Evolutionary conservation across 352 stramenopile genomes (phyloP).

Genomic region (Peronospora belbahrii): DNA sequence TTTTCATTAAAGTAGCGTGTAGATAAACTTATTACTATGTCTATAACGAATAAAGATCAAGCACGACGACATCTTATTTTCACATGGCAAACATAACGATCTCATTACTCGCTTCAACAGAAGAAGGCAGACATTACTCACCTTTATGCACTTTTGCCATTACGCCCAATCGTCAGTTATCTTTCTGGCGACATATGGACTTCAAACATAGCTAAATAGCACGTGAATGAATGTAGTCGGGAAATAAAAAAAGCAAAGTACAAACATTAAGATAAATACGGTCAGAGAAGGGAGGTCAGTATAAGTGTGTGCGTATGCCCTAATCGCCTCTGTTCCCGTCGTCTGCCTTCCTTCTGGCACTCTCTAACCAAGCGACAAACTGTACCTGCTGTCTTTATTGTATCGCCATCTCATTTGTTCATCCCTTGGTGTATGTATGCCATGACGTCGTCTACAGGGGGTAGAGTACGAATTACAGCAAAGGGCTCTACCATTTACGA

Average conservation of each 20-base stretch:
- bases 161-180: no score
- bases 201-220: background rate
- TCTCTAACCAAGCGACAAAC: slow-evolving; percentile 3
- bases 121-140: background rate
- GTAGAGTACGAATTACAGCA: slow-evolving; percentile 11
- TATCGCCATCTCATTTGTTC: background rate
- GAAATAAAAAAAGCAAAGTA: slow-evolving; percentile 2
- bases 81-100: no score
- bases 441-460: slow-evolving; percentile 14
- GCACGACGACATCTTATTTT: no score
- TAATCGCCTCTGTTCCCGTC: slow-evolving; percentile 9
- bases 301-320: background rate
- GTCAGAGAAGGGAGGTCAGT: slow-evolving; percentile 8
- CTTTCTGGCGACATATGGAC: background rate
- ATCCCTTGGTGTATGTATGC: background rate
- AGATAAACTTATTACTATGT: no score
- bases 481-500: slow-evolving; percentile 50
- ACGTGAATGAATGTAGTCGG: no score
- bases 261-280: slow-evolving; percentile 5
- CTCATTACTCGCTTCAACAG: no score
- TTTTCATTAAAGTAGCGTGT: no score
- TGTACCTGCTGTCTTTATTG: background rate
- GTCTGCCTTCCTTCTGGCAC: slow-evolving; percentile 26
- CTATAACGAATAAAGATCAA: no score
- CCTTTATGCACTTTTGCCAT: background rate